Conservation (phyloP, 306 rosid species). For the Sesbania bispinosa region DNA sequence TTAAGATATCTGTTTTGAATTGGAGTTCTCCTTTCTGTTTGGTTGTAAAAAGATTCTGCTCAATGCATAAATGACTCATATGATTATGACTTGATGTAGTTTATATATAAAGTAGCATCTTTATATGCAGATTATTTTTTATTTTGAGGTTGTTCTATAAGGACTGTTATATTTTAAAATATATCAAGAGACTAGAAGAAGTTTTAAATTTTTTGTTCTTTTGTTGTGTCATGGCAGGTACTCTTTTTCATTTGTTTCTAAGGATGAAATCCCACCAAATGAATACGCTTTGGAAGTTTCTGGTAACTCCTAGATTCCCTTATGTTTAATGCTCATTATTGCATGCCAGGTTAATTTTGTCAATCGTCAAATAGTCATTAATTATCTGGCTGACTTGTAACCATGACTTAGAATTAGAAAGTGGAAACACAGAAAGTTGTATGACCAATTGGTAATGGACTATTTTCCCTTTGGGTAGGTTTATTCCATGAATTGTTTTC, state of each 20-base stretch:
- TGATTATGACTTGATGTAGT: background rate
- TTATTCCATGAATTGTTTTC: background rate
- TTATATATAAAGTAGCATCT: no score
- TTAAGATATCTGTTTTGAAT: background rate
- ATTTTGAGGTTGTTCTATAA: background rate
- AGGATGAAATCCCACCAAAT: slow-evolving; percentile 65
- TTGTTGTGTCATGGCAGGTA: slow-evolving; percentile 58
- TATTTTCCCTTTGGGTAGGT: background rate
- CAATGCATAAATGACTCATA: background rate
- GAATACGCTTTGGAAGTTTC: slow-evolving; percentile 65
- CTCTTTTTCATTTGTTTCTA: slow-evolving; percentile 62
- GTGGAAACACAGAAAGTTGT: background rate
- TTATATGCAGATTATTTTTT: background rate
- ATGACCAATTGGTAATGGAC: background rate
- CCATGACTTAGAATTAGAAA: background rate
- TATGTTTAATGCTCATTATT: slow-evolving; percentile 15
- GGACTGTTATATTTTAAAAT: slow-evolving; percentile 12
- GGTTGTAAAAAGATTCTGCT: background rate
- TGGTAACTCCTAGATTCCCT: slow-evolving; percentile 49
- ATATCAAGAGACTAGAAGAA: slow-evolving; percentile 10
- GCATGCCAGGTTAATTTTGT: background rate
- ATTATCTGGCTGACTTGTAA: slow-evolving; percentile 15
- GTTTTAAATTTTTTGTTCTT: slow-evolving; percentile 17
- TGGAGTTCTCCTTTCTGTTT: background rate
- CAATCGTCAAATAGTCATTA: background rate